Base-by-base conservation (phyloP, 306 rosid species). In the Cucumis cinereus region DNA sequence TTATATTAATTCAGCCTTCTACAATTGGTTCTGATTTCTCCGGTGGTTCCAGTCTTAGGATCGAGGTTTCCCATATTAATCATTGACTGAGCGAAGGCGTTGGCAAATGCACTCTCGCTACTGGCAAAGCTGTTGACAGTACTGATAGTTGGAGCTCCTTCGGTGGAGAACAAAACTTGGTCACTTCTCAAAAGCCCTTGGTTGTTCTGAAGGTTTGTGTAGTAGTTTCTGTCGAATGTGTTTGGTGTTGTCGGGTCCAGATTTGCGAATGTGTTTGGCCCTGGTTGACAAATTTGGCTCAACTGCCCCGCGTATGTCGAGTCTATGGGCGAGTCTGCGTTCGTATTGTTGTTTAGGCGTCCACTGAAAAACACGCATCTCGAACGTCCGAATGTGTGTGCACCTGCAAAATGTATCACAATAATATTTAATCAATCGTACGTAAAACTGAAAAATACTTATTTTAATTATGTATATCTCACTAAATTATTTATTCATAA, bases 301-400 rank as follows among this genome's bases (percentile, higher is more conserved):
- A 87, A 84, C 7, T 77, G 75, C 60, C 52, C 62, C 19, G 83
- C 41, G 79, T 80, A 81, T 1, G 73, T 62, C 4, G 86, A 2
- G 74, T 82, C 75, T 0, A 84, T 12, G 70, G 23, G 59, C 2
- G 86, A 79, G 61, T 87, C 90, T 0, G 90, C 83, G 45, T 10
- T 58, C 11, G 80, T 61, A 0, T 62, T 76, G 63, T 40, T 76
- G 70, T 24, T 57, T 11, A 84, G 64, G 2, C 86, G 79, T 1
- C 9, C 22, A 9, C 8, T 8, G 45, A 87, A 82, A 2, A 62
- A 8, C 5, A 2, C 0, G 43, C 88, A 87, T 33, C 75, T 74
- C 30, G 86, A 84, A 35, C 82, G 66, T 2, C 90, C 90, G 28
- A 87, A 84, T 8, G 88, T 82, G 52, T 87, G 90, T 15, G 85